phyloP scores from a whole-genome alignment of 768 basidiomycete species.

The Baorangia bicolor region DNA sequence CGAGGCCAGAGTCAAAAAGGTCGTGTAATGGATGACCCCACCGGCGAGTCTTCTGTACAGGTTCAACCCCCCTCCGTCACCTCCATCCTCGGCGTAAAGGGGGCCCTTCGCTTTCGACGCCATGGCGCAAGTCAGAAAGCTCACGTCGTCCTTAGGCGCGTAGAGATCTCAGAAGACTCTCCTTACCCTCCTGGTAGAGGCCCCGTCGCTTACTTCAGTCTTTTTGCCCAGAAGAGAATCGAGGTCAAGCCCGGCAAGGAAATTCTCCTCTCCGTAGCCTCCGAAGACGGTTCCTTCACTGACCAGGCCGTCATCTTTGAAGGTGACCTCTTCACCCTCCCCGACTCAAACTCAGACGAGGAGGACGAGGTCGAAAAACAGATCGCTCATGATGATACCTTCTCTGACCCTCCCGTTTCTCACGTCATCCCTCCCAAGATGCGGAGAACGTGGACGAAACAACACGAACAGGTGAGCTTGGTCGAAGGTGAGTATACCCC shows the following conservation, averaged over 20 bases:
- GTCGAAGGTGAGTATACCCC: conserved; percentile 36
- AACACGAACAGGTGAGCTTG: conserved; percentile 43
- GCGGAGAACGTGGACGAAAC: conserved; percentile 59
- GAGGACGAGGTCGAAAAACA: conserved; percentile 43
- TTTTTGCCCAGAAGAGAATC: conserved; percentile 69
- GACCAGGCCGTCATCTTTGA: conserved; percentile 61
- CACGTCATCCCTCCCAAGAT: conserved; percentile 60
- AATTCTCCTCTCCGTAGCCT: conserved; percentile 58
- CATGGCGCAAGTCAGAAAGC: conserved; percentile 68
- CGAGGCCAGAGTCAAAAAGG: conserved; percentile 14
- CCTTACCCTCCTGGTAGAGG: conserved; percentile 40
- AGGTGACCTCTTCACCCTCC: conserved; percentile 39
- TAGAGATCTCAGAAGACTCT: conserved; percentile 47
- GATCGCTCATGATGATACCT: conserved; percentile 41
- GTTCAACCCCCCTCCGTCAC: conserved; percentile 38
- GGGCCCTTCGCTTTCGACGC: conserved; percentile 59
- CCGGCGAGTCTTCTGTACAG: conserved; percentile 34
- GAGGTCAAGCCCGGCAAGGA: conserved; percentile 71
- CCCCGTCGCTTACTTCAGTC: conserved; percentile 52
- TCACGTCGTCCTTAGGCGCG: conserved; percentile 66
- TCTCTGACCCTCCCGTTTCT: conserved; percentile 31
- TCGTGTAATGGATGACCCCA: conserved; percentile 37
- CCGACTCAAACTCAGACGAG: conserved; percentile 34
- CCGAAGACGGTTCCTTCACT: conserved; percentile 51
- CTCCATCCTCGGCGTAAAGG: conserved; percentile 62